Conservation (phyloP, 169 alveolate species). For the Cytauxzoon felis region DNA sequence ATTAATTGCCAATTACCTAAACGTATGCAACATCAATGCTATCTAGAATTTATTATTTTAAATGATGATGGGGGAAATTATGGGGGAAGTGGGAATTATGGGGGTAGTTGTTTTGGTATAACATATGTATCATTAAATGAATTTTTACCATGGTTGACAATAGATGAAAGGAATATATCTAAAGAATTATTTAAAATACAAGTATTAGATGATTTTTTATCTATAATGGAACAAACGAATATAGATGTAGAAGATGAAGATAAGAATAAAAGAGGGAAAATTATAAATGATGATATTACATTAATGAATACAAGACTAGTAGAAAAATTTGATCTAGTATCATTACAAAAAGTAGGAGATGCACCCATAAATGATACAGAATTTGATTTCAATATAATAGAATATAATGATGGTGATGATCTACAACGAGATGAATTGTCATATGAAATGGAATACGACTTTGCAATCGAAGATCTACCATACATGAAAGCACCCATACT, state of each 20-base stretch:
- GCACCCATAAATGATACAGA: constrained; percentile 28
- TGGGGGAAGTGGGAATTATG: too few relatives aligned
- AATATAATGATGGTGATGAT: constrained; percentile 70
- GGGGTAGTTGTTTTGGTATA: constrained; percentile 65
- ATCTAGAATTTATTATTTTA: constrained; percentile 67
- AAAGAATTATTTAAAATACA: constrained; percentile 70
- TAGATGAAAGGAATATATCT: constrained; percentile 68
- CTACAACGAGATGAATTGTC: constrained; percentile 80
- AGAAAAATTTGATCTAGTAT: constrained; percentile 46
- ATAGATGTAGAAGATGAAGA: constrained; percentile 3
- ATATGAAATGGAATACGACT: constrained; percentile 81
- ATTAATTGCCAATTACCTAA: constrained; percentile 73
- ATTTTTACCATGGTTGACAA: constrained; percentile 77
- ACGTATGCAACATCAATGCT: constrained; percentile 82
- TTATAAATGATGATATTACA: constrained; percentile 24
- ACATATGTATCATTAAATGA: constrained; percentile 76
- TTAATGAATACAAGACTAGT: constrained; percentile 32
- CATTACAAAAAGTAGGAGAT: constrained; percentile 43
- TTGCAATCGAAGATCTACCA: constrained; percentile 78
- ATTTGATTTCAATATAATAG: constrained; percentile 26
- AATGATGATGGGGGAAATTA: constrained; percentile 40
- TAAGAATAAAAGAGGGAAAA: constrained; percentile 10
- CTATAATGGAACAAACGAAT: constrained; percentile 69
- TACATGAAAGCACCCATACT: constrained; percentile 82
- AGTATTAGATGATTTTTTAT: constrained; percentile 70